These are phyloP conservation scores for Blastobotrys illinoisensis DNA, from an alignment of 1,139 yeast genomes.

Conservation along the genomic window DNA sequence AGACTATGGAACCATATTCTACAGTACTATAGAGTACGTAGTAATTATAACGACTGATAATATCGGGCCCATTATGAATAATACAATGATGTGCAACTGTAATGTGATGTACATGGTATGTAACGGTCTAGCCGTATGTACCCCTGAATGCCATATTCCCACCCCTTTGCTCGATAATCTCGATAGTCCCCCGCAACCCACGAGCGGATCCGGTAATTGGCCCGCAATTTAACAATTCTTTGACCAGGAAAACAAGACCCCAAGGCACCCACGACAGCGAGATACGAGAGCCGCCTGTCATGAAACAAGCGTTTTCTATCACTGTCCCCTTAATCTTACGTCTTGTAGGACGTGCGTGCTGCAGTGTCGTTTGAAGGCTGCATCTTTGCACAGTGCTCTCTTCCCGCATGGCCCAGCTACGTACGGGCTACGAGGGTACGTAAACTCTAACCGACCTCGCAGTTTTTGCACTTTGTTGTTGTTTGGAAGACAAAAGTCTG, in stretches of 20 bases:
- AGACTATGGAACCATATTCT: too few relatives aligned
- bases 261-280: too few relatives aligned
- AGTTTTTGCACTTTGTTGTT: background rate
- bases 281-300: too few relatives aligned
- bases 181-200: background rate
- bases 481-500: background rate
- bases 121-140: background rate
- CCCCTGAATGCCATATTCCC: background rate
- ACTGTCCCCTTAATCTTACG: background rate
- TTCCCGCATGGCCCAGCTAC: too few relatives aligned
- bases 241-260: too few relatives aligned
- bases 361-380: background rate
- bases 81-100: too few relatives aligned
- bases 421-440: background rate
- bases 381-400: background rate
- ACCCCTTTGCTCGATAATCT: background rate
- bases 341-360: background rate
- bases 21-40: too few relatives aligned
- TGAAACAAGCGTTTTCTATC: background rate
- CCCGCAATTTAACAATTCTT: too few relatives aligned
- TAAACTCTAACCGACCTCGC: background rate
- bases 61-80: too few relatives aligned
- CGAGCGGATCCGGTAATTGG: too few relatives aligned
- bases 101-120: too few relatives aligned
- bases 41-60: too few relatives aligned